Base-by-base conservation (phyloP, 805 yeast genomes). In the Cyberlindnera xylosilytica region DNA sequence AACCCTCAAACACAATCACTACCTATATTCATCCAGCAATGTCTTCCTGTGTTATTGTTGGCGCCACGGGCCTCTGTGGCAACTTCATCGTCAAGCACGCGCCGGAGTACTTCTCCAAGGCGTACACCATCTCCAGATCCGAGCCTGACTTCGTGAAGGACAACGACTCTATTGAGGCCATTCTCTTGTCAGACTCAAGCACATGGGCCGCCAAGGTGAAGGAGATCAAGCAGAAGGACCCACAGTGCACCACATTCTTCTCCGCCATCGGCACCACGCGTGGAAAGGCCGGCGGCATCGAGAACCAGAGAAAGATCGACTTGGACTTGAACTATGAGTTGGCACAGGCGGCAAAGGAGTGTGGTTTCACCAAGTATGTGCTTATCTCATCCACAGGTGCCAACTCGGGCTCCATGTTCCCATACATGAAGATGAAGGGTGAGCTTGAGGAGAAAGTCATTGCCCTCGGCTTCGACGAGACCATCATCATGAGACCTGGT, bases 31-130 rank as follows among this genome's bases (percentile, higher is more conserved):
- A n/a, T n/a, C n/a, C n/a, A n/a, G 12, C n/a, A 30, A 46, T 46
- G 49, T 37, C 50, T 12, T 15, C 32, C 12, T 46, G 47, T n/a
- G 63, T 74, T 34, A 55, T 73, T 13, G 60, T 86, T 33, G 96
- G 96, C 3, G 74, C 89, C 20, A 87, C 96, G 1, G 96, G 96
- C 2, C 64, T 87, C 18, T 81, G 83, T 42, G 97, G 96, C 9
- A 53, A 69, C 20, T 70, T 66, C 19, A 72, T 86, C 46, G 58
- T 86, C 41, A 72, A 68, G 41, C 62, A 62, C 20, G 61, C 74
- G 3, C 45, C 64, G 1, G 53, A 62, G 4, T 66, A 72, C 33
- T 67, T 74, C 31, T 42, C 61, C 2, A 62, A 68, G 19, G 58
- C 83, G 6, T 63, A 63, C 29, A 71, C 87, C 4, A 49, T 85